Evolutionary conservation across 768 basidiomycete genomes (phyloP), one percentile per base, ranked within the genome.

Genomic region (Lentinula sp.): DNA sequence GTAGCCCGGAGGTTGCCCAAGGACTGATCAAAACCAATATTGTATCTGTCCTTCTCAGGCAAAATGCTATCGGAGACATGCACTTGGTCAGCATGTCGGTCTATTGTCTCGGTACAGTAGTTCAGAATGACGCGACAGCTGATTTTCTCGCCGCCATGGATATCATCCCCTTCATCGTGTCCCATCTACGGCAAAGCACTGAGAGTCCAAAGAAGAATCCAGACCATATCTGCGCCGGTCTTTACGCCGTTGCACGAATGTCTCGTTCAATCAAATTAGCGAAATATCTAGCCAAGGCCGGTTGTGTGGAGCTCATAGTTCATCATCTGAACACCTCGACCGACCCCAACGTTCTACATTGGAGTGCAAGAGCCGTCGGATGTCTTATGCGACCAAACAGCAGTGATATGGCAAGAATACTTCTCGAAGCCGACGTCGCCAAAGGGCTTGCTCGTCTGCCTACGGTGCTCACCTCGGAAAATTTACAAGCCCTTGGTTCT

Each of bases 331-430:
- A 49, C 28, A 64, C 62, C 10, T 64, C 67, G 10, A 60, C 58
- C 23, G 66, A 70, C 20, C 63, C 66, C 9, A 63, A 57, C 32
- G 64, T 70, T 5, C 53, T 71, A 28, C 60, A 65, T 20, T 70
- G 66, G 66, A 51, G 52, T 42, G 65, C 69, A 32, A 61, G 69
- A 28, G 67, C 68, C 3, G 60, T 69, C 2, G 70, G 69, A 41
- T 70, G 69, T 57, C 6, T 70, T 49, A 69, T 70, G 69, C 63
- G 70, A 8, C 70, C 69, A 2, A 70, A 70, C 43, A 66, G 65
- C 36, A 60, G 66, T 6, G 68, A 71, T 55, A 67, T 69, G 64
- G 64, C 69, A 4, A 68, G 63, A 49, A 23, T 56, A 1, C 60
- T 71, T 4, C 66, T 69, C 16, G 67, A 69, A n/a, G 69, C 68